Evolutionary conservation across 352 stramenopile species (phyloP).

Genomic region (Elongisporangium anandrum): DNA sequence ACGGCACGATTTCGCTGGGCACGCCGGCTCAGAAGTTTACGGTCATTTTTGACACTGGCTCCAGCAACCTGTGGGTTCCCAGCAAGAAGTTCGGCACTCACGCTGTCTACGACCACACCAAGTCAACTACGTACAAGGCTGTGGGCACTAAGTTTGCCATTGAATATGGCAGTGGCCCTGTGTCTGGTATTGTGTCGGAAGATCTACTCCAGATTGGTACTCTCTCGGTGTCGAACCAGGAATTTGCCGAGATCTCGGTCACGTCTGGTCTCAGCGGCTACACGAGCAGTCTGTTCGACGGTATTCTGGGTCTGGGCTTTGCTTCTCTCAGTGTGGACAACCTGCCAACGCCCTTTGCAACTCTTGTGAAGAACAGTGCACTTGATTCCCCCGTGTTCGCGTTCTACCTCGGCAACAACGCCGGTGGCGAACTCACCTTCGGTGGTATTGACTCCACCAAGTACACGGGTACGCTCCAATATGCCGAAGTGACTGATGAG

Average conservation of each 20-base stretch:
- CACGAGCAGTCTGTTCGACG: conserved; percentile 90
- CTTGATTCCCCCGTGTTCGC: conserved; percentile 80
- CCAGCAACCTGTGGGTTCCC: conserved; percentile 24
- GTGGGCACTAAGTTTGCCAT: conserved; percentile 86
- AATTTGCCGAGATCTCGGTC: conserved; percentile 88
- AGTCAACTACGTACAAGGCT: conserved; percentile 51
- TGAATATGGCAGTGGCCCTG: conserved; percentile 81
- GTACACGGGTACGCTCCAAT: conserved; percentile 86
- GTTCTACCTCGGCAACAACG: too few species aligned
- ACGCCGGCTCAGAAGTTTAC: conserved; percentile 23
- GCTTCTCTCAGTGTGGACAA: conserved; percentile 76
- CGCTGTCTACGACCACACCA: conserved; percentile 57
- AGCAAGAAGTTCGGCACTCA: conserved; percentile 18
- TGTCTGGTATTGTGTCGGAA: conserved; percentile 72
- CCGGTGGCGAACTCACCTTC: conserved; percentile 24
- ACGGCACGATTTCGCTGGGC: conserved; percentile 11
- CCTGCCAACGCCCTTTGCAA: conserved; percentile 82
- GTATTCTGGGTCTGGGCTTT: conserved; percentile 90
- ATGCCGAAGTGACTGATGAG: conserved; percentile 27
- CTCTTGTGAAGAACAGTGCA: conserved; percentile 72
- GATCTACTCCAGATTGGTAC: conserved; percentile 44
- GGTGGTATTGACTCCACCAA: conserved; percentile 47
- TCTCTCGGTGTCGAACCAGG: conserved; percentile 35
- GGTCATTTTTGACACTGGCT: conserved; percentile 34
- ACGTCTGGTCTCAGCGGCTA: conserved; percentile 85